phyloP scores from a whole-genome alignment of 2,329 filamentous ascomycete species.

The Lachnellula subtilissima region DNA sequence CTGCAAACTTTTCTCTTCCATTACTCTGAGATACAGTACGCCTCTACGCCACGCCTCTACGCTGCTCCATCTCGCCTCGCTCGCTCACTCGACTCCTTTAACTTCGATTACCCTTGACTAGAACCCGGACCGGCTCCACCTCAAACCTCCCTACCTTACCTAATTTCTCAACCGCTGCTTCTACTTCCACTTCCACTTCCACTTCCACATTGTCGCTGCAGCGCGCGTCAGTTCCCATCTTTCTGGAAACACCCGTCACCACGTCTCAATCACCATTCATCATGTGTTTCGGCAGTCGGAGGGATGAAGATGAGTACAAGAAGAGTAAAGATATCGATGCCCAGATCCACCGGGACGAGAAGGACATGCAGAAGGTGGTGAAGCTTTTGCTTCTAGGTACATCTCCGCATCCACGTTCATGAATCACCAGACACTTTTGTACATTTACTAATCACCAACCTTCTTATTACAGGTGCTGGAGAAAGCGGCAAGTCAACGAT shows the following conservation, averaged over 20 bases:
- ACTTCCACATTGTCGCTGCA: constrained; percentile 3
- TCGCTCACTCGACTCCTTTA: background rate
- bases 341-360: constrained; percentile 80
- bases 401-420: constrained; percentile 29
- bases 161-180: background rate
- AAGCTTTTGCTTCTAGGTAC: constrained; percentile 90
- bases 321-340: constrained; percentile 79
- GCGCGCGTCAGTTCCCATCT: constrained; percentile 1
- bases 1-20: background rate
- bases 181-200: background rate
- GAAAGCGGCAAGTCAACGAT: constrained; percentile 96
- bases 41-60: background rate
- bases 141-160: background rate
- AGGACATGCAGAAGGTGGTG: constrained; percentile 78
- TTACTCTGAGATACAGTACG: background rate
- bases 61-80: background rate
- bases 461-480: constrained; percentile 66
- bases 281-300: constrained; percentile 61
- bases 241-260: constrained; percentile 4
- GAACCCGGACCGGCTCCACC: background rate
- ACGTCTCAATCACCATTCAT: constrained; percentile 24
- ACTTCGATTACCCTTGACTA: background rate
- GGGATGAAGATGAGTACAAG: constrained; percentile 40
- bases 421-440: background rate
- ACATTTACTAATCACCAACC: constrained; percentile 14